phyloP scores from a whole-genome alignment of 768 basidiomycete genomes.

The Termitomyces heimii region DNA sequence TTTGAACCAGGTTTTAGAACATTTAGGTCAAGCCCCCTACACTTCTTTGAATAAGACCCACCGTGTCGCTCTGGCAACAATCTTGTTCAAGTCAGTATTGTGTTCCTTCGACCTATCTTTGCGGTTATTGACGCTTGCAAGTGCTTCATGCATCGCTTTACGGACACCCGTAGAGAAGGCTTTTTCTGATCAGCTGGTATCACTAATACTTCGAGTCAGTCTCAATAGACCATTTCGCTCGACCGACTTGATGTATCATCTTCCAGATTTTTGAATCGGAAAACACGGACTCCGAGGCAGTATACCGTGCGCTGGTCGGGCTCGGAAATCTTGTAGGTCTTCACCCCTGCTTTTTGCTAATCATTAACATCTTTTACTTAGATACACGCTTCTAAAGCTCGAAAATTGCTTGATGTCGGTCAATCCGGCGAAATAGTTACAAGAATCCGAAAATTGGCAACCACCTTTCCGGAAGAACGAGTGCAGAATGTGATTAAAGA shows the following conservation, averaged over 20 bases:
- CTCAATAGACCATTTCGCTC: neutral
- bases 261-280: conserved; percentile 46
- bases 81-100: conserved; percentile 78
- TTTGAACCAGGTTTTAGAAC: conserved; percentile 46
- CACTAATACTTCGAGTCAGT: conserved; percentile 41
- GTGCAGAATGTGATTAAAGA: conserved; percentile 45
- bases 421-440: conserved; percentile 37
- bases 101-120: neutral
- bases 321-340: conserved; percentile 64
- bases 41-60: conserved; percentile 59
- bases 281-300: conserved; percentile 57
- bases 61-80: conserved; percentile 72
- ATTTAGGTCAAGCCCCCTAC: conserved; percentile 46
- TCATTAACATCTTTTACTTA: conserved; percentile 19
- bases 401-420: conserved; percentile 28
- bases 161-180: conserved; percentile 32
- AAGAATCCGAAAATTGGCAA: conserved; percentile 32
- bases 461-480: conserved; percentile 53
- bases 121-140: conserved; percentile 19
- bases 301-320: conserved; percentile 65
- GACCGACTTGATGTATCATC: neutral
- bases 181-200: conserved; percentile 36
- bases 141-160: conserved; percentile 59
- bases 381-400: conserved; percentile 43
- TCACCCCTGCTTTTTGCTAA: neutral